Evolutionary conservation across 2,329 filamentous ascomycete species (phyloP).

Genomic region (Amauroascus niger): DNA sequence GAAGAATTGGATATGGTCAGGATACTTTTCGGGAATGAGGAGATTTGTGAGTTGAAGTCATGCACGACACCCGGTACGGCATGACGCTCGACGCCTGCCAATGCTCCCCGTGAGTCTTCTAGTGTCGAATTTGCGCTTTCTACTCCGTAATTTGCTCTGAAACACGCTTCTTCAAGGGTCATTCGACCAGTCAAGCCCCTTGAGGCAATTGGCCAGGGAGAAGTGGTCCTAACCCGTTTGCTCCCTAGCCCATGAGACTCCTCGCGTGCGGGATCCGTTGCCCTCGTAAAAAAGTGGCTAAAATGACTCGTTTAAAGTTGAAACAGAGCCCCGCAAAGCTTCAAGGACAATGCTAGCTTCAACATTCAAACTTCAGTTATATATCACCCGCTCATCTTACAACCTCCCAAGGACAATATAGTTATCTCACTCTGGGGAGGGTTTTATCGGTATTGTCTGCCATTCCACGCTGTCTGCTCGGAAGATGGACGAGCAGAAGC

Average conservation of each 20-base stretch:
- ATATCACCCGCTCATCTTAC: background rate
- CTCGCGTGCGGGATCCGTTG: background rate
- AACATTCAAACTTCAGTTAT: no score
- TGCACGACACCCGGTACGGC: background rate
- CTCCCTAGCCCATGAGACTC: constrained; percentile 1
- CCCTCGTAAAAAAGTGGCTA: background rate
- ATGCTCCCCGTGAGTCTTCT: constrained; percentile 1
- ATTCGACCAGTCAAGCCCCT: background rate
- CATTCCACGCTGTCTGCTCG: no score
- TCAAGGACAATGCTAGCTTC: background rate
- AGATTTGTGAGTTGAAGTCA: background rate
- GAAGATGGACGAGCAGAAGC: no score
- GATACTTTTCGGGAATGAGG: background rate
- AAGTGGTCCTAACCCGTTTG: background rate
- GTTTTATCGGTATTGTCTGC: no score
- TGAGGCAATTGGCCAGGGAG: background rate
- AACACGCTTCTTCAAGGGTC: constrained; percentile 4
- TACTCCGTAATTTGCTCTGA: constrained; percentile 13
- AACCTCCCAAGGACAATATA: no score
- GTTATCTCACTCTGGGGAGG: no score
- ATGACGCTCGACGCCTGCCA: constrained; percentile 4
- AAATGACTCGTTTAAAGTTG: constrained; percentile 5
- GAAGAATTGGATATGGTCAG: background rate
- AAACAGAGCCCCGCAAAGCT: constrained; percentile 7
- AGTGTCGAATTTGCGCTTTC: background rate